phyloP scores from a whole-genome alignment of 2,329 filamentous ascomycete species.

The Nigrospora sphaerica region DNA sequence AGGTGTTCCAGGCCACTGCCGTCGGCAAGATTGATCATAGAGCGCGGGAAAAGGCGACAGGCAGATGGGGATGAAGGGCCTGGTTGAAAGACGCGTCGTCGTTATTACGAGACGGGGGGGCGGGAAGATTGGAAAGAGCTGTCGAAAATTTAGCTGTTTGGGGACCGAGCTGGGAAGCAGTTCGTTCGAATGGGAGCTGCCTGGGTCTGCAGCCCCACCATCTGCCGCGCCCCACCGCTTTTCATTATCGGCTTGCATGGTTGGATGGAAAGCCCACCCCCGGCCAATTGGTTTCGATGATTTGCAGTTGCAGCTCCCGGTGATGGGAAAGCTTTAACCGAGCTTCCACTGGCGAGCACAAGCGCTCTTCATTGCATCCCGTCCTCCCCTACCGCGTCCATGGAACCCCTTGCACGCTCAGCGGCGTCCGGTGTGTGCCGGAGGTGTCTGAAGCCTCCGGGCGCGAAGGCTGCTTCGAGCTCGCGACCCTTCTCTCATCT shows the following conservation, averaged over 20 bases:
- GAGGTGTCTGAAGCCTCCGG: conserved; percentile 14
- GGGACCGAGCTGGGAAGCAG: no score
- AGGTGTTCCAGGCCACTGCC: not conserved
- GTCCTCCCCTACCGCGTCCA: conserved; percentile 3
- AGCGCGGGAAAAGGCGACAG: no score
- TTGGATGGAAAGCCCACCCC: not conserved
- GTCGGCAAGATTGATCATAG: no score
- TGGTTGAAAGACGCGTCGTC: not conserved
- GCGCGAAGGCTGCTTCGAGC: not conserved
- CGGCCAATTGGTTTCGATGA: not conserved
- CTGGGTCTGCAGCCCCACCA: not conserved
- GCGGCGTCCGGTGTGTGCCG: conserved; percentile 19
- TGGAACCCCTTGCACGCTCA: conserved; percentile 21
- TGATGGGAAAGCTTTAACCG: not conserved
- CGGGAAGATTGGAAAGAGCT: no score
- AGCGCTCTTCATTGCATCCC: not conserved
- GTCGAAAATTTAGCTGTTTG: no score
- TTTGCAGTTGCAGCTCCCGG: not conserved
- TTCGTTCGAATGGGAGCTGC: no score
- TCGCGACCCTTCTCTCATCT: conserved; percentile 4
- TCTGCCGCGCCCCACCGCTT: conserved; percentile 1
- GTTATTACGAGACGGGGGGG: not conserved
- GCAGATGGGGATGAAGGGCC: not conserved
- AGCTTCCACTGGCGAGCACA: not conserved
- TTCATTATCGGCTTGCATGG: not conserved